phyloP scores from a whole-genome alignment of 805 yeast genomes.

The Wickerhamiella kurtzmanii region DNA sequence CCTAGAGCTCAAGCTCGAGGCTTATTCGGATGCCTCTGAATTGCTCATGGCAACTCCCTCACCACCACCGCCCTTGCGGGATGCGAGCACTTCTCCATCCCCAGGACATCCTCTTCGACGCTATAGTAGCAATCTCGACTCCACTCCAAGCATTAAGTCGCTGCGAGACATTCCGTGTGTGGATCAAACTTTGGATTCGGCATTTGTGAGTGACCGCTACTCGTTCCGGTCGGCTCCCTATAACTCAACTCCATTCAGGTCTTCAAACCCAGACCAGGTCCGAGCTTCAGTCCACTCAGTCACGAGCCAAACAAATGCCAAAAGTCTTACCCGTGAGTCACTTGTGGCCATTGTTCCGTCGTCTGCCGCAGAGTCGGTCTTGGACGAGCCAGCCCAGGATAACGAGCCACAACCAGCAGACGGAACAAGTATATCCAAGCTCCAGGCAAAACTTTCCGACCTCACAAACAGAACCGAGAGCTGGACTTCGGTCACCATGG shows the following conservation, averaged over 20 bases:
- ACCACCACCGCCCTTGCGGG: no score
- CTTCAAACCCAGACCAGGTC: neutral
- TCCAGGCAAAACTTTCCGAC: conserved; percentile 6
- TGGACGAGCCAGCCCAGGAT: neutral
- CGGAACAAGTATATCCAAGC: conserved; percentile 5
- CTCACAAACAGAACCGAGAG: conserved; percentile 9
- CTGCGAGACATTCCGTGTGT: conserved; percentile 20
- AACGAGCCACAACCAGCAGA: neutral
- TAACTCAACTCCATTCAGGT: neutral
- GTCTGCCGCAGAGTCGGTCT: no score
- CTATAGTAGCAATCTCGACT: neutral
- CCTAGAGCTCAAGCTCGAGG: no score
- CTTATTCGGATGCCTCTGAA: no score
- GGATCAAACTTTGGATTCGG: conserved; percentile 13
- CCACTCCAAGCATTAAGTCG: conserved; percentile 13
- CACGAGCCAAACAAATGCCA: neutral
- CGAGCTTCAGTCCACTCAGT: neutral
- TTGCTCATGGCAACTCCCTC: no score
- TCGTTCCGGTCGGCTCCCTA: neutral
- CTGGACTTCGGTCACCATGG: conserved; percentile 15
- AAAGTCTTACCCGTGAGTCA: neutral
- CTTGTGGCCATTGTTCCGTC: no score
- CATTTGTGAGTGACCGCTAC: conserved; percentile 3
- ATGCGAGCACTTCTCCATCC: no score
- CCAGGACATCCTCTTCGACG: neutral